Evolutionary conservation across 345 rosid genomes (phyloP).

Genomic region (Melastoma malabathricum): DNA sequence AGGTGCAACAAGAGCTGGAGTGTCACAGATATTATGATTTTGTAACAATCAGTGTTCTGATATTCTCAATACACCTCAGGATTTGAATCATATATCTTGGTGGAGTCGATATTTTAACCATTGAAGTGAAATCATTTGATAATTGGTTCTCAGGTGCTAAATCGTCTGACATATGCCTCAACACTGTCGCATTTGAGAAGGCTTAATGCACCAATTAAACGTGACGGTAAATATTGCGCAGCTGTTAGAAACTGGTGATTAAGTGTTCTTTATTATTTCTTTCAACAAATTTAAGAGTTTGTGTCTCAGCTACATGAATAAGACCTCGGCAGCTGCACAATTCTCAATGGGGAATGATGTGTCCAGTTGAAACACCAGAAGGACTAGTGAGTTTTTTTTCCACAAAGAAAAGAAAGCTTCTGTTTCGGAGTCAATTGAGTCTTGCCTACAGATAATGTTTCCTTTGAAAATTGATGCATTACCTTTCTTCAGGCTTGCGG

Average conservation of each 20-base stretch:
- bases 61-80: too few relatives aligned
- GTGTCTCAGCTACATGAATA: constrained; percentile 60
- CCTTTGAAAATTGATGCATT: too few relatives aligned
- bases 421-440: not conserved
- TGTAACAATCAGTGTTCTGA: too few relatives aligned
- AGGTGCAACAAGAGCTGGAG: constrained; percentile 99
- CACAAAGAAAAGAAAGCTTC: too few relatives aligned
- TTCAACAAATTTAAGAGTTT: too few relatives aligned
- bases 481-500: constrained; percentile 67
- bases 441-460: too few relatives aligned
- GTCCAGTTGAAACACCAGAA: constrained; percentile 99
- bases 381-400: constrained; percentile 57
- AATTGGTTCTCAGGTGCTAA: constrained; percentile 48
- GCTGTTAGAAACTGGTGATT: not conserved
- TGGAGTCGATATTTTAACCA: too few relatives aligned
- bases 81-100: not conserved
- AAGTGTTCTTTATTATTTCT: too few relatives aligned
- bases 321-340: constrained; percentile 96
- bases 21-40: constrained; percentile 56
- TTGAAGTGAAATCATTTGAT: too few relatives aligned
- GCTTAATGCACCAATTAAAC: constrained; percentile 91
- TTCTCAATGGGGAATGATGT: constrained; percentile 99
- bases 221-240: too few relatives aligned
- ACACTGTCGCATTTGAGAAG: constrained; percentile 91
- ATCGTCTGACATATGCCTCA: constrained; percentile 90